Conservation (phyloP, 345 rosid species). For the Eucalyptus marginata region DNA sequence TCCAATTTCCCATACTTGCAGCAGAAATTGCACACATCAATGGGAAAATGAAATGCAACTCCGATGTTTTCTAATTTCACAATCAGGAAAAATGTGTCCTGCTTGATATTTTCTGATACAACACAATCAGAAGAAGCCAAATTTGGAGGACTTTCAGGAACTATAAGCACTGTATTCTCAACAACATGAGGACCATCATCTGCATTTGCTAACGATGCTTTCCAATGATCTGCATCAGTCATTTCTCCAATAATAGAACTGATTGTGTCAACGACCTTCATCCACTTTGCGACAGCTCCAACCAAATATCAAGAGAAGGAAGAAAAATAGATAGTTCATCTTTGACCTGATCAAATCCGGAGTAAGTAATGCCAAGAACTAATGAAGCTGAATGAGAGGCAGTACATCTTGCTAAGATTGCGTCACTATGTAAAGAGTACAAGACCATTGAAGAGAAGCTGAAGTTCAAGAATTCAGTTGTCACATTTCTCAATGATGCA, state of each 20-base stretch:
- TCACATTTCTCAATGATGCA: conserved; percentile 41
- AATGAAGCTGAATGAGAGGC: conserved; percentile 18
- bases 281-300: conserved; percentile 54
- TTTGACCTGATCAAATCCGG: conserved; percentile 17
- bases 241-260: conserved; percentile 22
- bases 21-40: conserved; percentile 13
- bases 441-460: conserved; percentile 37
- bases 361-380: conserved; percentile 33
- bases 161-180: background rate
- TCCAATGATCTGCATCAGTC: conserved; percentile 4
- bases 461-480: conserved; percentile 23
- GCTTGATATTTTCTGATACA: conserved; percentile 8
- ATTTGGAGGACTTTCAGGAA: conserved; percentile 11
- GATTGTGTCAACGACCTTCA: conserved; percentile 23
- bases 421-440: conserved; percentile 33
- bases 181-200: background rate
- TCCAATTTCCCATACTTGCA: conserved; percentile 16
- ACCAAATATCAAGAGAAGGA: conserved; percentile 73
- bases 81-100: conserved; percentile 1
- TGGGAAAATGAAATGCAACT: conserved; percentile 40
- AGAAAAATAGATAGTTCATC: conserved; percentile 36
- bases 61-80: conserved; percentile 50
- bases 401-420: conserved; percentile 48
- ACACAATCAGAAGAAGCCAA: conserved; percentile 4
- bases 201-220: conserved; percentile 8